A percentile compares a stretch with the other conserved stretches of the same genome.
Conservation (phyloP, 768 basidiomycete species). For the Crepidotus variabilis region DNA sequence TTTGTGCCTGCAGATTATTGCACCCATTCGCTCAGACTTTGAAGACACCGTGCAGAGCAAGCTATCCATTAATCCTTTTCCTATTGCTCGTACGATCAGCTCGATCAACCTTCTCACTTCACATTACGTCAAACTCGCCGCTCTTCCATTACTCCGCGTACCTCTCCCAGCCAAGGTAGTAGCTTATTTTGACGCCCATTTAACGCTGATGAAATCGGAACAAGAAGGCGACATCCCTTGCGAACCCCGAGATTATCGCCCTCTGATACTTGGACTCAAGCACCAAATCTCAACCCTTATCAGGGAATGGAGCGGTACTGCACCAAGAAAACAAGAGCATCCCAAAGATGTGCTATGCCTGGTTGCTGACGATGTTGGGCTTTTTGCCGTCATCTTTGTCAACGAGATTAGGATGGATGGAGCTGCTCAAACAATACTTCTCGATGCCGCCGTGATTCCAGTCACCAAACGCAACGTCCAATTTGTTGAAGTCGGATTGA, state of each 20-base stretch:
- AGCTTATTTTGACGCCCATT: neutral
- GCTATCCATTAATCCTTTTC: conserved; percentile 25
- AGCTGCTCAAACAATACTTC: conserved; percentile 45
- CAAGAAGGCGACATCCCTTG: neutral
- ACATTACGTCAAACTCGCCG: conserved; percentile 17
- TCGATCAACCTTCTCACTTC: conserved; percentile 20
- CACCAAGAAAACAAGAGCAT: neutral
- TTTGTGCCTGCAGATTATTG: conserved; percentile 18
- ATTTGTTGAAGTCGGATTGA: conserved; percentile 3
- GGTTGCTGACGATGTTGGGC: conserved; percentile 14
- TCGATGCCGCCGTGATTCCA: conserved; percentile 45
- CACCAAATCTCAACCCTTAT: conserved; percentile 16
- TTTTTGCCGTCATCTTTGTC: conserved; percentile 43
- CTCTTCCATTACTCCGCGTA: conserved; percentile 7
- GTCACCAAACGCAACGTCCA: conserved; percentile 14
- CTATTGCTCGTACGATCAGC: conserved; percentile 13
- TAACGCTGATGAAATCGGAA: neutral
- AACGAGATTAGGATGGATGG: conserved; percentile 43
- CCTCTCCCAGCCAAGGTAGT: neutral
- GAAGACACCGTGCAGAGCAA: conserved; percentile 7
- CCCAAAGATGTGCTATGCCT: conserved; percentile 4
- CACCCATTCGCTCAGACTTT: conserved; percentile 18
- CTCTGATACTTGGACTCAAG: conserved; percentile 17
- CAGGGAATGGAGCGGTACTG: neutral
- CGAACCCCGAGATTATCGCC: neutral